Base-by-base conservation (phyloP, 2,329 filamentous ascomycete genomes). In the Amauroascus verrucosus region DNA sequence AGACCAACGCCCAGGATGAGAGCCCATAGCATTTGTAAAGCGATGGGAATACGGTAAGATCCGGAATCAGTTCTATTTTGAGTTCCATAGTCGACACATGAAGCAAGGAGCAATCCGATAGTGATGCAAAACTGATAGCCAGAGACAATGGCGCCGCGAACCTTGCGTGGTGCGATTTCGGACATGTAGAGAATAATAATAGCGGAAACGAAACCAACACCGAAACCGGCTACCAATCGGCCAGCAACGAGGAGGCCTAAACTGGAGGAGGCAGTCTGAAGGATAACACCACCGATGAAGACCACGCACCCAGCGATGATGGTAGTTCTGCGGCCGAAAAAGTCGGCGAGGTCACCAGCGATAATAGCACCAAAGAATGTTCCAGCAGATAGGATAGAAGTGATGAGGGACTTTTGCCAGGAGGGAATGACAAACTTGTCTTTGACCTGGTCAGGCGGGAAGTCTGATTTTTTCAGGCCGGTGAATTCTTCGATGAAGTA, bases 121-220 rank as follows among this genome's bases (percentile, higher is more conserved):
- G 86, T 90, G 68, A 90, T 84, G 68, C 82, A 88, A 76, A 89
- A 89, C 67, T 90, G 86, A 74, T 90, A 90, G 3, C 84, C 85
- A 1, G 84, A 81, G n/a, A 91, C 86, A 48, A 90, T 78, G 53
- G 85, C 83, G 64, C 86, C 86, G 64, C 86, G 81, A 59, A 93
- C 83, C 69, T 86, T 87, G 68, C 78, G 79, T 55, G 84, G 84
- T 35, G 70, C 68, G 65, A 90, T 87, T 72, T 90, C 87, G 47
- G 84, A 88, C 86, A 93, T 91, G 79, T 93, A 90, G 57, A 89
- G 76, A 65, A 89, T 87, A 69, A 89, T 82, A 63, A 88, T 82
- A 63, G 86, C 84, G 7, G 84, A 88, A 61, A 86, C 84, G 66
- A 88, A 88, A 65, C 86, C 86, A 62, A 89, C 85, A 76, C 86